Conservation (phyloP, 441 rosid genomes). For the Manihot esculenta region DNA sequence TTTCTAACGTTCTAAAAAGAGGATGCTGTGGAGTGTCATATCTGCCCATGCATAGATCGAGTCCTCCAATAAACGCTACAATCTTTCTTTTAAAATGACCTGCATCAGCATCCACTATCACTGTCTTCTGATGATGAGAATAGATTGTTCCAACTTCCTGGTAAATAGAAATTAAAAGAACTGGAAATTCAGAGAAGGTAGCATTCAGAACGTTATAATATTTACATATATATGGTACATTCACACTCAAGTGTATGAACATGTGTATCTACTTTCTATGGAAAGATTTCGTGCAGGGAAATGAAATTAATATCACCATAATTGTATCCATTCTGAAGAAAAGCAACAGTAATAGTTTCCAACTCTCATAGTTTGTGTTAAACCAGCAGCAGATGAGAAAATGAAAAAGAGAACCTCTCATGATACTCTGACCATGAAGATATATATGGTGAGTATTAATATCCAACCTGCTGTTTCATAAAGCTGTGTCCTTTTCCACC, state of each 20-base stretch:
- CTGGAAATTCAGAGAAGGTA: constrained; percentile 9
- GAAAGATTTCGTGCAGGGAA: not conserved
- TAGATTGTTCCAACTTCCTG: constrained; percentile 95
- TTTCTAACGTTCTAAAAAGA: constrained; percentile 61
- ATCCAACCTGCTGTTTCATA: constrained; percentile 72
- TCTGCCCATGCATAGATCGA: constrained; percentile 85
- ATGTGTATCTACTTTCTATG: not conserved
- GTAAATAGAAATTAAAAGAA: constrained; percentile 22
- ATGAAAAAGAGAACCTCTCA: not conserved
- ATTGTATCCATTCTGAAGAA: not conserved
- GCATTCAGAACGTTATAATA: not conserved
- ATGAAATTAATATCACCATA: not conserved
- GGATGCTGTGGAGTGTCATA: constrained; percentile 92
- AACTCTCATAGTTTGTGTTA: not conserved
- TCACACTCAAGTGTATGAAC: not conserved
- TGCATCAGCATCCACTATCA: constrained; percentile 90
- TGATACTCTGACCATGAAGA: constrained; percentile 4
- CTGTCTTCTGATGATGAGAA: constrained; percentile 93
- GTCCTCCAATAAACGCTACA: constrained; percentile 92
- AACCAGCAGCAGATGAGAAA: not conserved
- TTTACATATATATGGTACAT: not conserved
- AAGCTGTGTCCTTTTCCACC: constrained; percentile 92
- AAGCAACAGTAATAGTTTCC: not conserved
- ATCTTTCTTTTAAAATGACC: constrained; percentile 68
- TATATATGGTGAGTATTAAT: constrained; percentile 9